Evolutionary conservation across 139 green algal genomes (phyloP).

Genomic region (Tetradesmus lagerheimii): DNA sequence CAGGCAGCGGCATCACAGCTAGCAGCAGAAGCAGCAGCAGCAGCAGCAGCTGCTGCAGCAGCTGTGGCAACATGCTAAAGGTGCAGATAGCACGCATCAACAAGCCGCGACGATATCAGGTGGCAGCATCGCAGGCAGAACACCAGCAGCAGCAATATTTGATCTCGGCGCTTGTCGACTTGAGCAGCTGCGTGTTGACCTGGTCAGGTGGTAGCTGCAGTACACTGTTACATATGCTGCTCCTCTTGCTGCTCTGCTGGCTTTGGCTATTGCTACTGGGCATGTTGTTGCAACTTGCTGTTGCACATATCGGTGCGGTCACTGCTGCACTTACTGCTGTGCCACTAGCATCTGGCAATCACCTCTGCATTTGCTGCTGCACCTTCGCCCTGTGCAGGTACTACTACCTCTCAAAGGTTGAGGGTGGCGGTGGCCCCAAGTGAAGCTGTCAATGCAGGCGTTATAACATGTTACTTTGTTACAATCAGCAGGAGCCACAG

Average conservation of each 20-base stretch:
- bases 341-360: too few relatives aligned
- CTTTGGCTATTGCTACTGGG: too few relatives aligned
- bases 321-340: background rate
- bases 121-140: background rate
- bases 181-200: background rate
- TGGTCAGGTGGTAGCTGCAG: too few relatives aligned
- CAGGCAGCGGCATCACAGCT: background rate
- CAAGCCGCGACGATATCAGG: background rate
- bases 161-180: background rate
- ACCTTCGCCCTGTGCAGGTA: background rate
- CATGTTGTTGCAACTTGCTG: background rate
- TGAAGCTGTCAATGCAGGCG: background rate
- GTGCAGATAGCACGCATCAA: background rate
- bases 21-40: too few relatives aligned
- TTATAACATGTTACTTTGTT: background rate
- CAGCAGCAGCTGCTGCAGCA: background rate
- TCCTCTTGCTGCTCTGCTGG: constrained; percentile 1
- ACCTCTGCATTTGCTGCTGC: background rate
- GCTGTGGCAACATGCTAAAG: background rate
- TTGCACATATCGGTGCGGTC: background rate
- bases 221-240: background rate
- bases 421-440: background rate
- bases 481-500: too few relatives aligned
- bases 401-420: background rate
- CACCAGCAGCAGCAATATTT: too few relatives aligned